phyloP scores from a whole-genome alignment of 305 asterid genomes.

The Galium porrigens region DNA sequence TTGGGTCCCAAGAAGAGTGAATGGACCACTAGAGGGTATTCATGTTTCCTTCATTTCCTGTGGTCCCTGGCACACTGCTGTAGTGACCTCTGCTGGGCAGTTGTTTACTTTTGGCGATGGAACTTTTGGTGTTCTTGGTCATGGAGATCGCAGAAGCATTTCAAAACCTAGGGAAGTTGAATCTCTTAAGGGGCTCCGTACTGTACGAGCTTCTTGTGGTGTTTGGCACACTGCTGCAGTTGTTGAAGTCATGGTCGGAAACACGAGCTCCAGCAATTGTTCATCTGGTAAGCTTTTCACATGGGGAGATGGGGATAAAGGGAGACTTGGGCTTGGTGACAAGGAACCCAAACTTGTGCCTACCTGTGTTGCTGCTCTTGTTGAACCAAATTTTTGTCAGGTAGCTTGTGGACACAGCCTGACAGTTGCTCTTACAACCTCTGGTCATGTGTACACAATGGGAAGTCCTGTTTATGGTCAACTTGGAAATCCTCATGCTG shows the following conservation, averaged over 20 bases:
- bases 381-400: conserved; percentile 70
- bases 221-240: conserved; percentile 97
- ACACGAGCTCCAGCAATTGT: conserved; percentile 68
- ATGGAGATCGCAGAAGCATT: conserved; percentile 60
- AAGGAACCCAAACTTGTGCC: conserved; percentile 71
- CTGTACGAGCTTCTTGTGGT: conserved; percentile 72
- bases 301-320: conserved; percentile 88
- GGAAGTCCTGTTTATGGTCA: conserved; percentile 84
- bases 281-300: conserved; percentile 77
- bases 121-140: conserved; percentile 87
- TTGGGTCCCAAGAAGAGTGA: conserved; percentile 76
- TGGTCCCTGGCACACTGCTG: conserved; percentile 95
- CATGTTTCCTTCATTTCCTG: conserved; percentile 75
- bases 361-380: conserved; percentile 78
- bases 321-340: conserved; percentile 73
- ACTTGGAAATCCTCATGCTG: conserved; percentile 68
- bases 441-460: conserved; percentile 73
- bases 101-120: conserved; percentile 84
- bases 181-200: conserved; percentile 72
- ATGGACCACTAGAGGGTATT: conserved; percentile 67
- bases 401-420: conserved; percentile 80
- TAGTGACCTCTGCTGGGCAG: conserved; percentile 81
- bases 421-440: conserved; percentile 73
- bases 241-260: conserved; percentile 79
- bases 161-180: conserved; percentile 73